Evolutionary conservation across 371 early-diverging fungal genomes (phyloP).

Genomic region (Mortierella sp.): DNA sequence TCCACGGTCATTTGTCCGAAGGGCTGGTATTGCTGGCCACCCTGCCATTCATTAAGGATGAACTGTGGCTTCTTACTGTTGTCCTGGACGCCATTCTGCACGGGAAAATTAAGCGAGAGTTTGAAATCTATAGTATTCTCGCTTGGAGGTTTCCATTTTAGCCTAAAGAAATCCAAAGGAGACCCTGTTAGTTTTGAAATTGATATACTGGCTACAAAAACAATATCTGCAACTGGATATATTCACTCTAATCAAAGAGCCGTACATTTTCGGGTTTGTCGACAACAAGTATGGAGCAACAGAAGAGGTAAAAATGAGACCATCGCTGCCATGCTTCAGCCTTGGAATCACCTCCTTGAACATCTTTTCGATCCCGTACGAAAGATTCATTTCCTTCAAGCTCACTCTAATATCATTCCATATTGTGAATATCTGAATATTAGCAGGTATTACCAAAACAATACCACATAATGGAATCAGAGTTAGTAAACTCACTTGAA

Average conservation of each 20-base stretch:
- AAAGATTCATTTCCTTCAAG: slow-evolving; percentile 78
- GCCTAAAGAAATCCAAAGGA: slow-evolving; percentile 57
- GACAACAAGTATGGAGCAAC: slow-evolving; percentile 88
- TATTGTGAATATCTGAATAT: neutral
- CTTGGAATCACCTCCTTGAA: slow-evolving; percentile 78
- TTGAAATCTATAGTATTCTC: slow-evolving; percentile 98
- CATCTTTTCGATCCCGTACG: slow-evolving; percentile 75
- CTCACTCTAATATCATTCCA: slow-evolving; percentile 61
- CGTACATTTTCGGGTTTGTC: slow-evolving; percentile 88
- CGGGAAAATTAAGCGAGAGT: slow-evolving; percentile 62
- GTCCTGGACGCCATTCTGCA: slow-evolving; percentile 33
- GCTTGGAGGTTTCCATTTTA: slow-evolving; percentile 99
- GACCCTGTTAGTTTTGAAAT: too few relatives aligned
- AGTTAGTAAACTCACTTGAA: slow-evolving; percentile 66
- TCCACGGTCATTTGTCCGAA: slow-evolving; percentile 74
- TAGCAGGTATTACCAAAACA: neutral
- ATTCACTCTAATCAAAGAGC: neutral
- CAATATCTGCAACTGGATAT: too few relatives aligned
- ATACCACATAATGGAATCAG: neutral
- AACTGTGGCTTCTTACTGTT: slow-evolving; percentile 62
- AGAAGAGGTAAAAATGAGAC: slow-evolving; percentile 96
- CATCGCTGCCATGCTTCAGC: slow-evolving; percentile 95
- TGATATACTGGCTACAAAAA: too few relatives aligned
- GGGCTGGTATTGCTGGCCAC: slow-evolving; percentile 63
- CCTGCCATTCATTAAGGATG: slow-evolving; percentile 70